Evolutionary conservation across 75 land plant species (phyloP), one percentile per base, ranked within the genome.

Genomic region (Gnetum montanum): DNA sequence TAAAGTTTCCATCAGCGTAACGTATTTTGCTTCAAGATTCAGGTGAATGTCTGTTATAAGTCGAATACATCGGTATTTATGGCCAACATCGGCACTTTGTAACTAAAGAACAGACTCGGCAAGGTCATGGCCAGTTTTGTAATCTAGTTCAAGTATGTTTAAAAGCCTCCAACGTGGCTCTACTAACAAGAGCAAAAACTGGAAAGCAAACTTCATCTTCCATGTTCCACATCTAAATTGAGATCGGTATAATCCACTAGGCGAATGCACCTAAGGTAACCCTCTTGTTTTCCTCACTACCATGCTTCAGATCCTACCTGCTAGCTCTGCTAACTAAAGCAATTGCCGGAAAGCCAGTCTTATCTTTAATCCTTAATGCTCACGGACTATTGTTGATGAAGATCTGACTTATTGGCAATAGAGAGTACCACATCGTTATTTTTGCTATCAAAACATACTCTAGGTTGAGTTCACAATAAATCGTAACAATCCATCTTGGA

Each of bases 261-360:
- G 20, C 74, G 71, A 25, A 71, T 45, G 43, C 74, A 71, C 22
- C 49, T 62, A 40, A 68, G 68, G 30, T 72, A 3, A 52, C 55
- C 55, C 34, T 52, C 13, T 52, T 36, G 13, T 33, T 33, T 25
- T 19, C 64, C 40, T 70, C 74, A 62, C 64, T 12, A 4, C 80
- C 65, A 44, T 83, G 92, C 57, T 68, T 62, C 5, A 87, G 49
- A 15, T 83, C 84, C 58, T 79, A 61, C 18, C 88, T 66, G 18
- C 81, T 80, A 8, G 81, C 84, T 51, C 80, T 83, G 57, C 83
- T 83, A 16, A 87, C 72, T 31, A 87, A 63, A 41, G 88, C 70
- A 66, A 87, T 83, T 33, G 69, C 54, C 2, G 92, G 92, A 24
- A 37, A 71, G 1, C 88, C 92, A 25, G 69, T 72, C 20, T 68